Base-by-base conservation (phyloP, 176 grass and related monocot species). In the Oryza meyeriana region DNA sequence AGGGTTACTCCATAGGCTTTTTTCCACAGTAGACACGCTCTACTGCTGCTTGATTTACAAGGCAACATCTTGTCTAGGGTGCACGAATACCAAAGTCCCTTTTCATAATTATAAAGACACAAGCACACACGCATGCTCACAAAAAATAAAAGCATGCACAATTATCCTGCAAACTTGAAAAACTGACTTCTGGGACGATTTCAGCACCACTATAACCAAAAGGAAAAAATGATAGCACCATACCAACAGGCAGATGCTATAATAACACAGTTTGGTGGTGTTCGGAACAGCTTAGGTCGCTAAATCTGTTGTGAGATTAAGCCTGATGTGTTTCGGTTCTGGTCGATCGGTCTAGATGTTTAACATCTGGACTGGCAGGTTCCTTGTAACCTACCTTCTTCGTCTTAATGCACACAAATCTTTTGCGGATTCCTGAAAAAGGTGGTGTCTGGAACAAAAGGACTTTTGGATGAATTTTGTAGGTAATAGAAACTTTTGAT, bases 21-120 rank as follows among this genome's bases (percentile, higher is more conserved):
- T 59, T 67, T 59, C 55, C 72, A 58, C 42, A 77, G 63, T 57
- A 77, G 41, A 33, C 83, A 81, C 3, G 12, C 83, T 63, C 45
- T 34, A 77, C 29, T 72, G 59, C 28, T 81, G 29, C 74, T 82
- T 82, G 65, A 89, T 82, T 82, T 86, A 61, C 69, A 85, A 52
- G 72, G 58, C 66, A 78, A 11, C 47, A 58, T 85, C 72, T 85
- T 66, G 12, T 73, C 78, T 47, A 78, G 33, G n/a, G 66, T 59
- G 72, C 83, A 82, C 78, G 29, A 44, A 81, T 77, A 72, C 66
- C 29, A 36, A 85, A 71, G 17, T 58, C 10, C 45, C 16, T 40
- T 65, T 61, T 64, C 66, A 78, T 58, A 84, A 88, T 88, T 69
- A 67, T 18, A 66, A 50, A 61, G 75, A n/a, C 33, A 72, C 36